phyloP scores from a whole-genome alignment of 352 stramenopile species.

The Labyrinthula sp. region DNA sequence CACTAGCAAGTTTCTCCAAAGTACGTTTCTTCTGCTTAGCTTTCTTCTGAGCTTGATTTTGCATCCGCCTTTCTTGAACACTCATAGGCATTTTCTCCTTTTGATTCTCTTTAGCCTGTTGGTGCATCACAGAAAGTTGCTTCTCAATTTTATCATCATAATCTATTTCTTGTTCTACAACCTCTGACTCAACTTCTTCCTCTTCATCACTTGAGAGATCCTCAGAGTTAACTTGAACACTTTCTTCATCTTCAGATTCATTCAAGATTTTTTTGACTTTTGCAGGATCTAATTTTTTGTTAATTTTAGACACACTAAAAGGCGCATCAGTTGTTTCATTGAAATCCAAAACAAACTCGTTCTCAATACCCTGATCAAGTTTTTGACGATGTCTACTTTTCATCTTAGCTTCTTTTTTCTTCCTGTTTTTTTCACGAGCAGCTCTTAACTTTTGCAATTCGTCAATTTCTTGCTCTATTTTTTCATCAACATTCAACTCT shows the following conservation, averaged over 20 bases:
- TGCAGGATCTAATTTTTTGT: not conserved
- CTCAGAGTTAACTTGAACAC: not conserved
- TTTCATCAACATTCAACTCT: slow-evolving; percentile 15
- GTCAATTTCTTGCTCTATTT: not conserved
- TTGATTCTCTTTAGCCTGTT: slow-evolving; percentile 15
- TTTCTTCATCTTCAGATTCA: too few relatives aligned
- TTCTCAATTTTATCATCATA: not conserved
- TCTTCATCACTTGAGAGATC: slow-evolving; percentile 15
- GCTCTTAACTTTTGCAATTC: too few relatives aligned
- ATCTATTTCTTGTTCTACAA: slow-evolving; percentile 5
- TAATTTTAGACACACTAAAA: slow-evolving; percentile 16
- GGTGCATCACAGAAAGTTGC: slow-evolving; percentile 2
- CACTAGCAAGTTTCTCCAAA: slow-evolving; percentile 10
- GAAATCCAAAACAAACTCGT: slow-evolving; percentile 20
- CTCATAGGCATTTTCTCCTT: slow-evolving; percentile 2
- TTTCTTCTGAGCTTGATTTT: slow-evolving; percentile 24
- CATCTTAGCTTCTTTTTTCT: slow-evolving; percentile 25
- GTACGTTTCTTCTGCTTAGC: slow-evolving; percentile 30
- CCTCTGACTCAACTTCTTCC: slow-evolving; percentile 18
- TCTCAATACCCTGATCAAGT: slow-evolving; percentile 24
- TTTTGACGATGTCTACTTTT: slow-evolving; percentile 15
- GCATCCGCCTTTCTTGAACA: slow-evolving; percentile 9
- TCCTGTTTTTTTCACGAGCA: too few relatives aligned
- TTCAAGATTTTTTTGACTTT: not conserved
- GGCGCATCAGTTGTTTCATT: slow-evolving; percentile 5